These are phyloP conservation scores for Aspergillus pseudoglaucus DNA, from an alignment of 2,329 filamentous ascomycete species.

Conservation along the genomic window DNA sequence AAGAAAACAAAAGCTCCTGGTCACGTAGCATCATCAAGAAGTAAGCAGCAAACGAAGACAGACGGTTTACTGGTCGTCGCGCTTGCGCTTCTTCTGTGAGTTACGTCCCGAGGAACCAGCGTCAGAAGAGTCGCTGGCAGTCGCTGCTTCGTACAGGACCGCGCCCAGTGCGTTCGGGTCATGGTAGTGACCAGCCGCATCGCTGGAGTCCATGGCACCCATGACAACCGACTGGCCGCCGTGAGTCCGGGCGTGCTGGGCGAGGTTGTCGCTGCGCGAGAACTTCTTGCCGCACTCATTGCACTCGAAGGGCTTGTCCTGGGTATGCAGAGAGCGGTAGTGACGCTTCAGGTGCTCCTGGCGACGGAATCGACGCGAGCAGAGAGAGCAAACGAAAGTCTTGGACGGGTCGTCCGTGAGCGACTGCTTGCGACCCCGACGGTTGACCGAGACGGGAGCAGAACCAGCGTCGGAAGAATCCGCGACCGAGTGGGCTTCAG, in stretches of 20 bases:
- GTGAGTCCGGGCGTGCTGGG: constrained; percentile 91
- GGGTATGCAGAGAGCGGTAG: constrained; percentile 95
- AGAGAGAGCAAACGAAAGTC: constrained; percentile 94
- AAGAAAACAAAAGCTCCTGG: constrained; percentile 30
- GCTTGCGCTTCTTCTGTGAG: constrained; percentile 70
- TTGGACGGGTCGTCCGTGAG: constrained; percentile 96
- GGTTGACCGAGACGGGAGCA: constrained; percentile 59
- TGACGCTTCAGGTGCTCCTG: constrained; percentile 99
- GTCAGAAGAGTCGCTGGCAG: constrained; percentile 48
- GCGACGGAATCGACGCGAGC: constrained; percentile 92
- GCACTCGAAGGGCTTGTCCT: constrained; percentile 98
- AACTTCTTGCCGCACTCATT: constrained; percentile 98
- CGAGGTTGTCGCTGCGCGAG: constrained; percentile 93
- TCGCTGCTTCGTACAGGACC: constrained; percentile 74
- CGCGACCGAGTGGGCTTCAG: constrained; percentile 37
- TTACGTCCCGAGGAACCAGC: constrained; percentile 39
- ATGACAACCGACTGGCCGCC: constrained; percentile 85
- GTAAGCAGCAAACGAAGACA: constrained; percentile 8
- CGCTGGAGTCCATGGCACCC: constrained; percentile 71
- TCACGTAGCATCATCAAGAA: constrained; percentile 34
- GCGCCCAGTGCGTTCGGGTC: constrained; percentile 65
- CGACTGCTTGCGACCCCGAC: constrained; percentile 96
- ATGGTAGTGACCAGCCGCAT: constrained; percentile 46
- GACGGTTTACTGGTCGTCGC: constrained; percentile 44
- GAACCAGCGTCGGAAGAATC: constrained; percentile 35